A percentile compares a stretch with the other conserved stretches of the same genome.
These are phyloP conservation scores for Ceratobasidium sp. DNA, from an alignment of 1,284 basidiomycete species.

Conservation along the genomic window DNA sequence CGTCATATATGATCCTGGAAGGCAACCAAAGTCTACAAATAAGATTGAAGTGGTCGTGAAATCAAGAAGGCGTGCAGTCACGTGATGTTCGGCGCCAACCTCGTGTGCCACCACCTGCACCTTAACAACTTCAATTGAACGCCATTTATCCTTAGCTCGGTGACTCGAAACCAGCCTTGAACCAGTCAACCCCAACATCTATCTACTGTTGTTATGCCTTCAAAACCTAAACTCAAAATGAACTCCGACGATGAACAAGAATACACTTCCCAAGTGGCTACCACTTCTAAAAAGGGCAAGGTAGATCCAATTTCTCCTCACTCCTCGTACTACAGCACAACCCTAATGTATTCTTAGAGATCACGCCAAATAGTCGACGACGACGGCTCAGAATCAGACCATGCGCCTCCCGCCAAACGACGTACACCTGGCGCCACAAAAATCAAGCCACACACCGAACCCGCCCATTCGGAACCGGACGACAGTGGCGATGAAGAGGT, in stretches of 20 bases:
- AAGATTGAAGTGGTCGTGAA: slow-evolving; percentile 17
- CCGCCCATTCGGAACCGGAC: background rate
- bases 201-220: background rate
- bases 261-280: slow-evolving; percentile 26
- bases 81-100: slow-evolving; percentile 20
- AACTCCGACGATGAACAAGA: slow-evolving; percentile 32
- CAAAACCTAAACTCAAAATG: slow-evolving; percentile 14
- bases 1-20: slow-evolving; percentile 12
- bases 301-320: background rate
- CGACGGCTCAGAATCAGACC: slow-evolving; percentile 18
- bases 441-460: background rate
- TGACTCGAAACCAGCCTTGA: background rate
- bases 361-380: slow-evolving; percentile 25
- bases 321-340: background rate
- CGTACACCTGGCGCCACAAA: slow-evolving; percentile 12
- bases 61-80: slow-evolving; percentile 3
- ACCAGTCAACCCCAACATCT: too few relatives aligned
- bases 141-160: too few relatives aligned
- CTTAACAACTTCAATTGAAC: background rate
- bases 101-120: background rate
- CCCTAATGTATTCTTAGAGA: slow-evolving; percentile 15
- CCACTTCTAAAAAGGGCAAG: slow-evolving; percentile 38
- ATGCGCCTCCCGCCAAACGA: slow-evolving; percentile 25
- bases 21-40: background rate
- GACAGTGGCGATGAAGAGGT: slow-evolving; percentile 22